These are phyloP conservation scores for Alternaria panax DNA, from an alignment of 2,329 filamentous ascomycete species.

Conservation along the genomic window DNA sequence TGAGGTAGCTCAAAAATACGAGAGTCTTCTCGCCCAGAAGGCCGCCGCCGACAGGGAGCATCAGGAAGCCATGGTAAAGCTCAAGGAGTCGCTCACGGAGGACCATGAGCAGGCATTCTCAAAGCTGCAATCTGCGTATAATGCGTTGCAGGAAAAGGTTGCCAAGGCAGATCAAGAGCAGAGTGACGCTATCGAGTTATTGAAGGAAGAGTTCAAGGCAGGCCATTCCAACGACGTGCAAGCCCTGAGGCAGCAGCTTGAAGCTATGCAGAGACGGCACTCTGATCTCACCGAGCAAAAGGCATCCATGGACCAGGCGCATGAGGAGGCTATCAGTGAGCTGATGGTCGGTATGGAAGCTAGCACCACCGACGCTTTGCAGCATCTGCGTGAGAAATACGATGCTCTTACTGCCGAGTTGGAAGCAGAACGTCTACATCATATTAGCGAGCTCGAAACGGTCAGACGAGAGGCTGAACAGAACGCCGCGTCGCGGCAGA, in stretches of 20 bases:
- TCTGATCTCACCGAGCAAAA: conserved; percentile 41
- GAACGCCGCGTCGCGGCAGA: conserved; percentile 24
- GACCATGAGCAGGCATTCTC: conserved; percentile 36
- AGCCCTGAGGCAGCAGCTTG: conserved; percentile 35
- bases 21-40: conserved; percentile 37
- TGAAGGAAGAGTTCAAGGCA: conserved; percentile 40
- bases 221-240: conserved; percentile 39
- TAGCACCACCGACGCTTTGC: conserved; percentile 41
- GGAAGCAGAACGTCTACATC: conserved; percentile 25
- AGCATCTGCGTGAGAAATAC: conserved; percentile 45
- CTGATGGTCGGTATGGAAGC: conserved; percentile 46
- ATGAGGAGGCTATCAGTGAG: conserved; percentile 47
- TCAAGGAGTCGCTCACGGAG: conserved; percentile 37
- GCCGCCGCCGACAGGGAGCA: conserved; percentile 38
- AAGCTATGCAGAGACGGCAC: conserved; percentile 37
- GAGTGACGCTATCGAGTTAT: conserved; percentile 39
- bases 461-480: conserved; percentile 28
- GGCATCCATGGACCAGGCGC: conserved; percentile 36
- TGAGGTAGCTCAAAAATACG: conserved; percentile 38
- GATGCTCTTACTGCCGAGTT: conserved; percentile 35
- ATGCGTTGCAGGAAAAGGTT: conserved; percentile 32
- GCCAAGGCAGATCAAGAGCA: conserved; percentile 40
- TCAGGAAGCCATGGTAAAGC: conserved; percentile 32
- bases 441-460: conserved; percentile 33
- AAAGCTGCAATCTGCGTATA: conserved; percentile 37